Percentiles rank a stretch among this genome's conserved stretches.
These are phyloP conservation scores for Fusarium nurragi DNA, from an alignment of 2,329 filamentous ascomycete species.

Conservation along the genomic window DNA sequence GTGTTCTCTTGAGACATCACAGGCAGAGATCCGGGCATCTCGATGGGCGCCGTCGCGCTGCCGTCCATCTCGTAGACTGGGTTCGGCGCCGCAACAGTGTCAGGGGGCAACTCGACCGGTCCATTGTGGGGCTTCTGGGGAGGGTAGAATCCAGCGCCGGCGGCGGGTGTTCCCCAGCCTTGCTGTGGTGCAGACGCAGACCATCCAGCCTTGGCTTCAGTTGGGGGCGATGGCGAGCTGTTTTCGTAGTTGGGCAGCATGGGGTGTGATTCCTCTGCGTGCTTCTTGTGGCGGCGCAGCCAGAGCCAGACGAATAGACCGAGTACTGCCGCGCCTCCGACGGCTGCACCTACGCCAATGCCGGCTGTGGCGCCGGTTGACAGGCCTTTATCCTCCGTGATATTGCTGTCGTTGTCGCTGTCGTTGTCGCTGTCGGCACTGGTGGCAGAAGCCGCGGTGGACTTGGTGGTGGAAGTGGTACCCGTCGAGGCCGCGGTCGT, in stretches of 20 bases:
- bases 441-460: neutral
- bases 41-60: slow-evolving; percentile 10
- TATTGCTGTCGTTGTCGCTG: neutral
- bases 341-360: slow-evolving; percentile 52
- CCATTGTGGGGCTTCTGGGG: slow-evolving; percentile 2
- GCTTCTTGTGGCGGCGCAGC: slow-evolving; percentile 44
- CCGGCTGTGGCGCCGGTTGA: slow-evolving; percentile 52
- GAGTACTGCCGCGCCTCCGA: slow-evolving; percentile 44
- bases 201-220: slow-evolving; percentile 37
- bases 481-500: slow-evolving; percentile 3
- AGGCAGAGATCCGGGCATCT: slow-evolving; percentile 27
- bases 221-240: slow-evolving; percentile 31
- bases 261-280: slow-evolving; percentile 43
- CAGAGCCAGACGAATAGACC: slow-evolving; percentile 40
- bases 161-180: slow-evolving; percentile 13
- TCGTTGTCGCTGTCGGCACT: neutral
- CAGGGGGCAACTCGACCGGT: slow-evolving; percentile 25
- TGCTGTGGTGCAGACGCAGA: slow-evolving; percentile 4
- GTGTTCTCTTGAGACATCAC: neutral
- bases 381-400: slow-evolving; percentile 40
- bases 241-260: slow-evolving; percentile 45
- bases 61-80: slow-evolving; percentile 43
- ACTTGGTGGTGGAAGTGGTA: neutral
- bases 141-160: slow-evolving; percentile 10
- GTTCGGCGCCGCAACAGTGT: neutral